Conservation (phyloP, 352 stramenopile genomes). For the Globisporangium paroecandrum region DNA sequence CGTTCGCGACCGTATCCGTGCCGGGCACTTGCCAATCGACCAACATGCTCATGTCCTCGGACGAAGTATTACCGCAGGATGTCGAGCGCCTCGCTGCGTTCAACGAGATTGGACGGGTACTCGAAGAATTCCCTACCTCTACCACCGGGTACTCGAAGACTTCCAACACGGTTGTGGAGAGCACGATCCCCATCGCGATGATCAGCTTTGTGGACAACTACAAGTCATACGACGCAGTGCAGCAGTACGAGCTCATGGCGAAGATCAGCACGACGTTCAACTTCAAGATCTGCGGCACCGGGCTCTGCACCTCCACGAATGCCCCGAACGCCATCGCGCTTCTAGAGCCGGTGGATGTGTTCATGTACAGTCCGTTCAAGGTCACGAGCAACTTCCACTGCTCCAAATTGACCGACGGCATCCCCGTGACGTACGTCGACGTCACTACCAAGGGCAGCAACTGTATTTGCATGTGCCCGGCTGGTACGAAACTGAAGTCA, state of each 20-base stretch:
- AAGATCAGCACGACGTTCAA: slow-evolving; percentile 20
- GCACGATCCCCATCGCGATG: slow-evolving; percentile 9
- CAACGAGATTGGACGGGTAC: slow-evolving; percentile 5
- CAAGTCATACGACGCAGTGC: slow-evolving; percentile 9
- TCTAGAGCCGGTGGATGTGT: slow-evolving; percentile 38
- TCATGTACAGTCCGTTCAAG: slow-evolving; percentile 69
- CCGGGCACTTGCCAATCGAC: slow-evolving; percentile 37
- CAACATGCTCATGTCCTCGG: slow-evolving; percentile 6
- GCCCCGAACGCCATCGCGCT: slow-evolving; percentile 35
- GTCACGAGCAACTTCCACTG: slow-evolving; percentile 41
- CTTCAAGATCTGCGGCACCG: slow-evolving; percentile 23
- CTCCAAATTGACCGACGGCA: slow-evolving; percentile 23
- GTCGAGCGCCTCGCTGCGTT: slow-evolving; percentile 9
- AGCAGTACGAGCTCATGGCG: slow-evolving; percentile 13
- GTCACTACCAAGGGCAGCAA: slow-evolving; percentile 22
- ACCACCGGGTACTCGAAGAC: background rate
- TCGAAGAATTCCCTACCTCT: slow-evolving; percentile 4
- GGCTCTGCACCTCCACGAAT: background rate
- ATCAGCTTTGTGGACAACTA: slow-evolving; percentile 19
- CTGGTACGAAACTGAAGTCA: slow-evolving; percentile 24
- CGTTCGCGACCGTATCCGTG: slow-evolving; percentile 12
- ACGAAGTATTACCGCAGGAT: background rate
- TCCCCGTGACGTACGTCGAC: slow-evolving; percentile 48
- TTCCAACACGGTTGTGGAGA: background rate
- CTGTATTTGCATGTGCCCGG: slow-evolving; percentile 55